phyloP scores from a whole-genome alignment of 257 asterid genomes.

The Galeopsis tetrahit region DNA sequence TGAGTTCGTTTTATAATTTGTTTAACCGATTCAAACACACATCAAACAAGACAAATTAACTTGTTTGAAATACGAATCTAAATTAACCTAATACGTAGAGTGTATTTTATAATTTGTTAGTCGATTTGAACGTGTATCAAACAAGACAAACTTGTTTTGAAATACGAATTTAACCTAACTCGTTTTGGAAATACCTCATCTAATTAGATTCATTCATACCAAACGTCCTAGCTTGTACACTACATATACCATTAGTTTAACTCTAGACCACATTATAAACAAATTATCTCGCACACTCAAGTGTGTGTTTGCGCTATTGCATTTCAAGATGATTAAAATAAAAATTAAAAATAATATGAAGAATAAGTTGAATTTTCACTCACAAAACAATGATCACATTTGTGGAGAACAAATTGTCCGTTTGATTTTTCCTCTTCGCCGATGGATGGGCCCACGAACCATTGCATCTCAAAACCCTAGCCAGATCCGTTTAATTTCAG shows the following conservation, averaged over 20 bases:
- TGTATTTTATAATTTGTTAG: neutral
- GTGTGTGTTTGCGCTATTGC: neutral
- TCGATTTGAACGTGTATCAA: neutral
- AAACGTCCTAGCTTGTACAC: neutral
- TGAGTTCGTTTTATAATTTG: neutral
- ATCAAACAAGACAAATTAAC: neutral
- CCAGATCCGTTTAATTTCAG: neutral
- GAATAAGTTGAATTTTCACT: neutral
- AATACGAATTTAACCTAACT: neutral
- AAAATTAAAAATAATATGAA: neutral
- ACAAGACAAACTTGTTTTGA: neutral
- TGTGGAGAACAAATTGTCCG: neutral
- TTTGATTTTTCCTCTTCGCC: neutral
- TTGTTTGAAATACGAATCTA: neutral
- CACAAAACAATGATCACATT: neutral
- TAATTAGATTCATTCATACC: neutral
- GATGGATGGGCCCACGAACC: neutral
- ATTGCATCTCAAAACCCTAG: conserved; percentile 8
- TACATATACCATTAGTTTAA: neutral
- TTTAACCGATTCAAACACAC: neutral
- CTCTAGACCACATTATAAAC: neutral
- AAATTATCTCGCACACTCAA: neutral
- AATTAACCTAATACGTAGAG: neutral
- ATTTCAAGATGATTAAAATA: neutral
- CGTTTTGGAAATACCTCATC: neutral